phyloP scores from a whole-genome alignment of 768 basidiomycete genomes.

The Leccinum sublutescens region DNA sequence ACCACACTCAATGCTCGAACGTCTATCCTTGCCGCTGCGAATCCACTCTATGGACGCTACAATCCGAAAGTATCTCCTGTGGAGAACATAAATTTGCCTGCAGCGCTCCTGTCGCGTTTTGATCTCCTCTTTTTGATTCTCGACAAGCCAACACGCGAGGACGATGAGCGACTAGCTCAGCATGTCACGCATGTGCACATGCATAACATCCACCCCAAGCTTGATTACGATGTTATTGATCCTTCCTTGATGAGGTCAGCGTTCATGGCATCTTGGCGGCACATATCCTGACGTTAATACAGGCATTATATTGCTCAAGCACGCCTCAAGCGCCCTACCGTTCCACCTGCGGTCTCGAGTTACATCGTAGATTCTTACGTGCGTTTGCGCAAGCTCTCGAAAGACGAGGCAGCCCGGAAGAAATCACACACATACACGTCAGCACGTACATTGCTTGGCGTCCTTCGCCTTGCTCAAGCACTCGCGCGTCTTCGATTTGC shows the following conservation, averaged over 20 bases:
- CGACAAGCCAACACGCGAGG: conserved; percentile 92
- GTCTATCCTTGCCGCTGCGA: conserved; percentile 96
- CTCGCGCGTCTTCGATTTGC: conserved; percentile 89
- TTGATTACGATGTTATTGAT: conserved; percentile 81
- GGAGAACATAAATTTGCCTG: conserved; percentile 98
- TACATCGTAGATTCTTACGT: conserved; percentile 97
- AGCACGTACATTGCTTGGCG: conserved; percentile 90
- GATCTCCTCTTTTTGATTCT: conserved; percentile 95
- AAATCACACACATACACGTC: conserved; percentile 95
- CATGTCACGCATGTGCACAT: conserved; percentile 99
- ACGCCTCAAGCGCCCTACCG: conserved; percentile 83
- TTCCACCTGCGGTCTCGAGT: conserved; percentile 82
- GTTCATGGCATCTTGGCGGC: not conserved
- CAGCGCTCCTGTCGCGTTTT: conserved; percentile 93
- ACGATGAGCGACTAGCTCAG: conserved; percentile 93
- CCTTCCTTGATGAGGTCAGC: conserved; percentile 84
- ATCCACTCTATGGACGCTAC: conserved; percentile 96
- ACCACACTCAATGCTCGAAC: conserved; percentile 97
- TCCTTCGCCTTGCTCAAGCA: conserved; percentile 92
- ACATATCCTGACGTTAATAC: conserved; percentile 6
- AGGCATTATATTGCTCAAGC: conserved; percentile 96
- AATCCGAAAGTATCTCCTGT: conserved; percentile 97
- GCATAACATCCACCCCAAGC: conserved; percentile 85
- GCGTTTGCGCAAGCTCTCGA: conserved; percentile 87
- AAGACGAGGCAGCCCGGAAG: conserved; percentile 85